Conservation (phyloP, 2,329 filamentous ascomycete genomes). For the Trichoderma cornu-damae region DNA sequence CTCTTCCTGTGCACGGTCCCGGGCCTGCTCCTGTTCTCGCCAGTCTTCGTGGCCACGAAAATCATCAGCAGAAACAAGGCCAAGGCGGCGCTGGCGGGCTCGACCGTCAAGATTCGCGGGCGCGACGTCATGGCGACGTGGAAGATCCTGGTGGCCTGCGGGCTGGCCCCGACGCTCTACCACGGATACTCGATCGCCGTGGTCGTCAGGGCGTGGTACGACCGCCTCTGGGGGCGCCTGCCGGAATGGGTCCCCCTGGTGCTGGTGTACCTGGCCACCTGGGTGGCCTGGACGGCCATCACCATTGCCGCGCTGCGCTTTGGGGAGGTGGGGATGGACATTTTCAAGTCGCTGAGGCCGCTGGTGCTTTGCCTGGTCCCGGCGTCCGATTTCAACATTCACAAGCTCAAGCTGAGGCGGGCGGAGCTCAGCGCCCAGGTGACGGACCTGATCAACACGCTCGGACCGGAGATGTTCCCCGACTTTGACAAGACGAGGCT, state of each 20-base stretch:
- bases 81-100: constrained; percentile 75
- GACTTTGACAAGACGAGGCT: constrained; percentile 81
- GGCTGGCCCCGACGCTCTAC: constrained; percentile 76
- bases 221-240: constrained; percentile 76
- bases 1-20: constrained; percentile 79
- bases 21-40: constrained; percentile 79
- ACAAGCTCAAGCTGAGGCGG: constrained; percentile 67
- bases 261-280: constrained; percentile 67
- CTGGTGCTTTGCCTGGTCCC: constrained; percentile 81
- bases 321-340: constrained; percentile 98
- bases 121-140: constrained; percentile 89
- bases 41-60: constrained; percentile 80
- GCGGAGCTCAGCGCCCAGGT: constrained; percentile 74
- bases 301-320: constrained; percentile 92
- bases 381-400: constrained; percentile 75
- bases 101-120: constrained; percentile 81
- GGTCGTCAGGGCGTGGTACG: constrained; percentile 71
- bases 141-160: constrained; percentile 86
- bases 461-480: constrained; percentile 94
- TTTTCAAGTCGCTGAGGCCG: constrained; percentile 87
- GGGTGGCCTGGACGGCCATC: constrained; percentile 77
- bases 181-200: constrained; percentile 72
- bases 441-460: constrained; percentile 86
- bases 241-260: constrained; percentile 77
- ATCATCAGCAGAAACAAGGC: constrained; percentile 78